phyloP scores from a whole-genome alignment of 1,139 yeast genomes.

The Pneumocystis canis region DNA sequence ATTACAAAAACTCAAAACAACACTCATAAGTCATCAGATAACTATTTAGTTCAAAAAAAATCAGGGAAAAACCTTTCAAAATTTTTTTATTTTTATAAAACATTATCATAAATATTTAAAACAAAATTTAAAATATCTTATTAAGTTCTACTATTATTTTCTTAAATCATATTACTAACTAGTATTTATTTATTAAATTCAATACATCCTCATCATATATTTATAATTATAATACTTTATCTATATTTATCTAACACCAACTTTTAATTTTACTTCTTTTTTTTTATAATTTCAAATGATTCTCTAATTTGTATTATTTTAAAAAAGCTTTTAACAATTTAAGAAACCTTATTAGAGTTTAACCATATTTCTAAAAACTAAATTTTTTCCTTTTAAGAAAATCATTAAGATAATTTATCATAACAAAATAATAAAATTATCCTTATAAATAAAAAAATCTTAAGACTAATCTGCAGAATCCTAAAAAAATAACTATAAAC shows the following conservation, averaged over 20 bases:
- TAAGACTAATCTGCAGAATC: constrained; percentile 59
- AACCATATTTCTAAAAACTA: constrained; percentile 41
- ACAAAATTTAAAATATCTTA: neutral
- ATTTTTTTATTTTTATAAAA: neutral
- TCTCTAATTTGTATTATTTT: constrained; percentile 11
- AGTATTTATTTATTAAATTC: constrained; percentile 14
- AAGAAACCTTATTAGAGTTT: constrained; percentile 37
- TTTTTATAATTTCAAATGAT: constrained; percentile 21
- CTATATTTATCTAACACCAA: constrained; percentile 49
- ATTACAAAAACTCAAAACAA: neutral
- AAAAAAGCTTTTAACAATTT: constrained; percentile 28
- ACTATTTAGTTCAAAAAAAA: neutral
- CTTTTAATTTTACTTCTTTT: constrained; percentile 33
- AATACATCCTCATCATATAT: constrained; percentile 5
- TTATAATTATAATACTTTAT: constrained; percentile 32
- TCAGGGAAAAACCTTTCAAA: neutral
- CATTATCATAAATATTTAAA: neutral
- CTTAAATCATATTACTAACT: constrained; percentile 6
- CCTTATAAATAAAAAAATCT: constrained; percentile 69
- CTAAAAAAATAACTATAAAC: constrained; percentile 77
- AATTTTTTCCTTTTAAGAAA: constrained; percentile 55
- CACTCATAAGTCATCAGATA: neutral
- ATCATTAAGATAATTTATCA: constrained; percentile 69
- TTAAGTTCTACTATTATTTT: constrained; percentile 12
- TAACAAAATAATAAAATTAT: constrained; percentile 59